phyloP scores from a whole-genome alignment of 2,329 filamentous ascomycete genomes.

The Neonectria coccinea region DNA sequence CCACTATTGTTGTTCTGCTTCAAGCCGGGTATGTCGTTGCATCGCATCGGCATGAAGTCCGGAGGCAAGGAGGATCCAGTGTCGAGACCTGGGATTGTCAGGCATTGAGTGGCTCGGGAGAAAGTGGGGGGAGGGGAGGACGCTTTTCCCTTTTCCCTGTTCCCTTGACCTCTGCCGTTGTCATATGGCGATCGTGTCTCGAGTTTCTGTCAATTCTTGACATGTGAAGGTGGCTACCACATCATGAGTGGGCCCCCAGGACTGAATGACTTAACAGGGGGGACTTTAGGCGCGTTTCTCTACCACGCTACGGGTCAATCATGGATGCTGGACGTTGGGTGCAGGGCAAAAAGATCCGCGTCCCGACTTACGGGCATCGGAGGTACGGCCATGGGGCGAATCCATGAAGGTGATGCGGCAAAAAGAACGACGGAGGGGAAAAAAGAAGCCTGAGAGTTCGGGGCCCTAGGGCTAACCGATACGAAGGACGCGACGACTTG shows the following conservation, averaged over 20 bases:
- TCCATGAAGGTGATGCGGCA: constrained; percentile 7
- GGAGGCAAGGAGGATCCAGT: constrained; percentile 21
- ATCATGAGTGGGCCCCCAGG: constrained; percentile 29
- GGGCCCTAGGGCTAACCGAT: neutral
- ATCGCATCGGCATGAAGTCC: constrained; percentile 6
- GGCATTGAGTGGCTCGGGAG: constrained; percentile 22
- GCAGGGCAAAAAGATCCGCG: constrained; percentile 13
- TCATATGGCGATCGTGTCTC: constrained; percentile 24
- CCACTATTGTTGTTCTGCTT: constrained; percentile 24
- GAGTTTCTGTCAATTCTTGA: constrained; percentile 33
- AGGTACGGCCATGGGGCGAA: constrained; percentile 9
- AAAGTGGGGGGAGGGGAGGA: constrained; percentile 5
- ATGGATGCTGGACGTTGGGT: neutral
- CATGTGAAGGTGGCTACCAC: constrained; percentile 50
- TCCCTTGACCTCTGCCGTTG: constrained; percentile 8
- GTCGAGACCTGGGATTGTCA: constrained; percentile 2
- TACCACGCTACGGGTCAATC: constrained; percentile 11
- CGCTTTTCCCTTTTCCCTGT: constrained; percentile 15
- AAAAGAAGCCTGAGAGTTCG: neutral
- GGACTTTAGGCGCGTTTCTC: constrained; percentile 16
- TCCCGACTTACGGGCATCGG: constrained; percentile 17
- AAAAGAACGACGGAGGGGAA: neutral
- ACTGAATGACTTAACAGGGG: constrained; percentile 30
- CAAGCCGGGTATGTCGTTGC: constrained; percentile 29
- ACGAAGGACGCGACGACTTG: constrained; percentile 3